A percentile compares a stretch with the other conserved stretches of the same genome.
These are phyloP conservation scores for Melaleuca alternifolia DNA, from an alignment of 345 rosid genomes.

Conservation along the genomic window DNA sequence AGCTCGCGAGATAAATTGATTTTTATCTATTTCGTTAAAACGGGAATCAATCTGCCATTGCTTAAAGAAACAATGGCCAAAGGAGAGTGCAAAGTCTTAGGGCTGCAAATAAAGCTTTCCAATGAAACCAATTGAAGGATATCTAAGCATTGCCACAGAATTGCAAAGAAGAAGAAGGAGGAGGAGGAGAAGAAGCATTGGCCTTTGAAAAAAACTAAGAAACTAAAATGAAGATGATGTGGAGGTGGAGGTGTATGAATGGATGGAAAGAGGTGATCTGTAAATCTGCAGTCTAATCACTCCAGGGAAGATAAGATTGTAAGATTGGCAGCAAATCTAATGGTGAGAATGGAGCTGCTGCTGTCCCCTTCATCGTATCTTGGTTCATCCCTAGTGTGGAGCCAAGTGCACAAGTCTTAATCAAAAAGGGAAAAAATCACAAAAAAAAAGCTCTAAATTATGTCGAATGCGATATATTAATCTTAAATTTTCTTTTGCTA, in stretches of 20 bases:
- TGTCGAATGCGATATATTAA: too few species aligned
- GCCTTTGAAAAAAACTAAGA: not conserved
- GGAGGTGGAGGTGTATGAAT: not conserved
- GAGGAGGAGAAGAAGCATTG: not conserved
- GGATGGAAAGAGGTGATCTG: not conserved
- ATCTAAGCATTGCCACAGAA: not conserved
- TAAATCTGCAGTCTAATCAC: not conserved
- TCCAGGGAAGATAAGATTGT: not conserved
- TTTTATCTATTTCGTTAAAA: not conserved
- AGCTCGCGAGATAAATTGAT: not conserved
- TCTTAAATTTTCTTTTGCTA: too few species aligned
- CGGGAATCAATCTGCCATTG: not conserved
- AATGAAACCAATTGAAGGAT: not conserved
- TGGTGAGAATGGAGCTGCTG: not conserved
- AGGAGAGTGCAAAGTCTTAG: not conserved
- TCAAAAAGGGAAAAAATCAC: not conserved
- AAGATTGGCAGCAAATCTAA: not conserved
- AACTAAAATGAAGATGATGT: not conserved
- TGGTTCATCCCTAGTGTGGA: not conserved
- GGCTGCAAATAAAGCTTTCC: not conserved
- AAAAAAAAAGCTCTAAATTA: too few species aligned
- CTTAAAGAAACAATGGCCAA: not conserved
- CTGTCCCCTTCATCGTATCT: not conserved
- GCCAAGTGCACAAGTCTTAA: not conserved
- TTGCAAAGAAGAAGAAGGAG: not conserved